A percentile compares a stretch with the other conserved stretches of the same genome.
phyloP scores from a whole-genome alignment of 75 land plant species.

The Pinus albicaulis region DNA sequence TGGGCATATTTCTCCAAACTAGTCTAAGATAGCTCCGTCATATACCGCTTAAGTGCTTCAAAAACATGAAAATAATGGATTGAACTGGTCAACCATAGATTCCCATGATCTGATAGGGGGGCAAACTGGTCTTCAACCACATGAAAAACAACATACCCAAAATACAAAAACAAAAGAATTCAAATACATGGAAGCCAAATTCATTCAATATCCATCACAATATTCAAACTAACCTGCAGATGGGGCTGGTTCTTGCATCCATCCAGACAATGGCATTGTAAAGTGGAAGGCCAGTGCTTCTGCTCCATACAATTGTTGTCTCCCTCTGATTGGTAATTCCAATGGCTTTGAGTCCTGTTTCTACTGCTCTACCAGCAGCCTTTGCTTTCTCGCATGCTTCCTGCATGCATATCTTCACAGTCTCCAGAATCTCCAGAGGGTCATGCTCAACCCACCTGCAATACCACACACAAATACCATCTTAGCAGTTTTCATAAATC shows the following conservation, averaged over 20 bases:
- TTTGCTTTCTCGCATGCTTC: conserved; percentile 77
- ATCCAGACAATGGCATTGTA: conserved; percentile 99
- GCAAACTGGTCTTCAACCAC: no score
- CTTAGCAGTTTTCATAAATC: background rate
- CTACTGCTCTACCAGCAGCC: conserved; percentile 53
- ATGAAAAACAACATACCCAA: background rate
- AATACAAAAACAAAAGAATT: background rate
- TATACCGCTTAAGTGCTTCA: background rate
- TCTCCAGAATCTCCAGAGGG: conserved; percentile 93
- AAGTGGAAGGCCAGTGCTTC: conserved; percentile 87
- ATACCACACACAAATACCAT: background rate
- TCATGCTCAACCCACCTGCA: conserved; percentile 99
- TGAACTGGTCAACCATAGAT: background rate
- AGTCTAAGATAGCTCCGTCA: background rate
- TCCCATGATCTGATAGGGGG: background rate
- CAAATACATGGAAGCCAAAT: background rate
- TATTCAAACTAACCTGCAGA: conserved; percentile 66
- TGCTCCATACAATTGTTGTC: conserved; percentile 95
- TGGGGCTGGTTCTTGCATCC: conserved; percentile 82
- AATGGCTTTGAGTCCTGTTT: conserved; percentile 69
- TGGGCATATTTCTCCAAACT: background rate
- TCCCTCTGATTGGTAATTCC: conserved; percentile 99
- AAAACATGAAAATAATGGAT: background rate
- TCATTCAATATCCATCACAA: background rate
- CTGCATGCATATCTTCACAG: conserved; percentile 69